Evolutionary conservation across 768 basidiomycete species (phyloP), one percentile per base, ranked within the genome.

Genomic region (Infundibulicybe gibba): DNA sequence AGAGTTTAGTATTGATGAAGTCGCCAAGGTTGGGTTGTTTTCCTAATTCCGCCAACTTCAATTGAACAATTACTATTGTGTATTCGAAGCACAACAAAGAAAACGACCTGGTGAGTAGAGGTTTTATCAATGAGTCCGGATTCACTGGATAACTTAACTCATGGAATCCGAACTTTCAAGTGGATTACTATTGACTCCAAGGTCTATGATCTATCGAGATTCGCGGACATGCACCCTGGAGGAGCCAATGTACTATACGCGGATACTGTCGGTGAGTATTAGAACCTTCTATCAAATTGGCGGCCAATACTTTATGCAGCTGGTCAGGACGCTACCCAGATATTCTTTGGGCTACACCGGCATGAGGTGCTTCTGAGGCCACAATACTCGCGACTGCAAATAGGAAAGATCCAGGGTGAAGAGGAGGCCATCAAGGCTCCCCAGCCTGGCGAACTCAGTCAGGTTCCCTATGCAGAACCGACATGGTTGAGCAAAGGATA

Each of bases 1-100:
- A 44, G 66, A 77, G 53, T 75, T 75, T 44, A 71, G 74, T 13
- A 44, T 69, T 15, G 77, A 84, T 30, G 89, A 91, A 54, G 81
- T 90, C 47, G 74, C 79, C 14, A 74, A 83, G 73, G 89, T 88
- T 50, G 43, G 71, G 25, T 8, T 3, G 25, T 25, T 25, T 25
- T 8, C 20, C 10, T 16, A n/a, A 6, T 5, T 12, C 32, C 5
- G 32, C 32, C 32, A 32, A 19, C 11, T 15, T 11, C n/a, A n/a
- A 38, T 10, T 32, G 25, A 40, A 17, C 3, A 44, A 38, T 41
- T 15, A 41, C 46, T n/a, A n/a, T n/a, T n/a, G n/a, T n/a, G n/a
- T n/a, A n/a, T n/a, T n/a, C n/a, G n/a, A n/a, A 14, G 93, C 94
- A 97, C 66, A 90, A 93, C 73, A 85, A 79, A 58, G 80, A 84